phyloP scores from a whole-genome alignment of 352 stramenopile species.

The Globisporangium acanthophoron region DNA sequence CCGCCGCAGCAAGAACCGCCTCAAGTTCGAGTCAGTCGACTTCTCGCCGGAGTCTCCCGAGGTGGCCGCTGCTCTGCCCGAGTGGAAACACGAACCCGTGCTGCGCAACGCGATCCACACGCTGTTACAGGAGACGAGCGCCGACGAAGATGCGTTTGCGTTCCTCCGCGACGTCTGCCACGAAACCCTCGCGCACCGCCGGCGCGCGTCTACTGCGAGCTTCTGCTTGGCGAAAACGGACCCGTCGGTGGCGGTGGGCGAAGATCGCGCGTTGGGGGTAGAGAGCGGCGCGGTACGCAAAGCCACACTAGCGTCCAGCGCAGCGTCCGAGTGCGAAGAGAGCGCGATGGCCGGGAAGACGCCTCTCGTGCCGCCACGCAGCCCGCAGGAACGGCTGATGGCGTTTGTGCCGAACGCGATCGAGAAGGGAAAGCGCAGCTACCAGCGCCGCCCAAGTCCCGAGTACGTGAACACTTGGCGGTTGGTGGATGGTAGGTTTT shows the following conservation, averaged over 20 bases:
- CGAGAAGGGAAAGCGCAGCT: conserved; percentile 44
- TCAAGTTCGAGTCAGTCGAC: conserved; percentile 21
- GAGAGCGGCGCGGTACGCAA: conserved; percentile 1
- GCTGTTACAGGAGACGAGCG: conserved; percentile 46
- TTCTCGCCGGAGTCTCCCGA: not conserved
- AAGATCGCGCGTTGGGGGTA: not conserved
- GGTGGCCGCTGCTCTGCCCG: not conserved
- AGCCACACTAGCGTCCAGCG: conserved; percentile 5
- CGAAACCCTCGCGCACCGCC: conserved; percentile 27
- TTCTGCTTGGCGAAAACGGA: not conserved
- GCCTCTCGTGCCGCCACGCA: conserved; percentile 30
- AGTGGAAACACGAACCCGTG: conserved; percentile 21
- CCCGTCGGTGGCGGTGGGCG: not conserved
- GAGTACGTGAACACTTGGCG: conserved; percentile 10
- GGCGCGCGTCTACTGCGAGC: conserved; percentile 1
- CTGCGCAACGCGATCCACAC: conserved; percentile 40
- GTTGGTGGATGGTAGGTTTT: not conserved
- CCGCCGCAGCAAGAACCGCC: conserved; percentile 12
- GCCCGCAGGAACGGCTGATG: conserved; percentile 47
- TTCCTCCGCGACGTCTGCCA: conserved; percentile 66
- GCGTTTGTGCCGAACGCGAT: conserved; percentile 31
- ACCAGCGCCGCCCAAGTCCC: conserved; percentile 27
- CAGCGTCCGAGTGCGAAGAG: conserved; percentile 1
- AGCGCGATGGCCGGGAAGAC: conserved; percentile 8
- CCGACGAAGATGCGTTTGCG: conserved; percentile 36